Conservation (phyloP, 768 basidiomycete genomes). For the Gyrodon lividus region DNA sequence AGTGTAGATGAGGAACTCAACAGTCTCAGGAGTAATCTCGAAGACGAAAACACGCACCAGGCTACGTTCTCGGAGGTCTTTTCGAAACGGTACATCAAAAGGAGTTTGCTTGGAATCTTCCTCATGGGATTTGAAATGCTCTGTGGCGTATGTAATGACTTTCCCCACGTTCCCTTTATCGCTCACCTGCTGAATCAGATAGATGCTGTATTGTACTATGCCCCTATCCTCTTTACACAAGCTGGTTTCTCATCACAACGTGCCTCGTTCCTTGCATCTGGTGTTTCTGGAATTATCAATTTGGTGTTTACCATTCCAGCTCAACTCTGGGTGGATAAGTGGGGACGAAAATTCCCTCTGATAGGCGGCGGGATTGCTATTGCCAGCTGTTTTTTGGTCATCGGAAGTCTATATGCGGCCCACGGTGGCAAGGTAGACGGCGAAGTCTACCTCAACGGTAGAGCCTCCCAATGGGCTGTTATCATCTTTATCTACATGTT, state of each 20-base stretch:
- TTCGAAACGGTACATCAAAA: slow-evolving; percentile 26
- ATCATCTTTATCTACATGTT: slow-evolving; percentile 50
- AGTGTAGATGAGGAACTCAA: slow-evolving; percentile 22
- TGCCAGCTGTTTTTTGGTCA: slow-evolving; percentile 37
- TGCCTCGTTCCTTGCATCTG: slow-evolving; percentile 51
- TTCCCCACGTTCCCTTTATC: neutral
- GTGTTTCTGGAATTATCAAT: slow-evolving; percentile 47
- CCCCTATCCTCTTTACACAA: slow-evolving; percentile 48
- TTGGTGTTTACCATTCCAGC: slow-evolving; percentile 38
- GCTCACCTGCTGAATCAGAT: slow-evolving; percentile 15
- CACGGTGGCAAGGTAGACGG: slow-evolving; percentile 32
- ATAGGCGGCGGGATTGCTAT: slow-evolving; percentile 45
- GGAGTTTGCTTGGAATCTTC: slow-evolving; percentile 43
- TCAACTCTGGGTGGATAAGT: slow-evolving; percentile 41
- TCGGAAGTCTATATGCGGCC: slow-evolving; percentile 44
- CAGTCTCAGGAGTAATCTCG: slow-evolving; percentile 19
- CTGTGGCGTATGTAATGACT: slow-evolving; percentile 19
- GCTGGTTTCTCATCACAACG: slow-evolving; percentile 47
- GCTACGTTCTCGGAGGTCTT: slow-evolving; percentile 30
- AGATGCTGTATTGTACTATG: slow-evolving; percentile 36
- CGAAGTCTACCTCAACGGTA: slow-evolving; percentile 22
- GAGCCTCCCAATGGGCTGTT: slow-evolving; percentile 34
- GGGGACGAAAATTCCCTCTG: slow-evolving; percentile 35
- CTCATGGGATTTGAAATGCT: slow-evolving; percentile 46
- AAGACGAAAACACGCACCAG: slow-evolving; percentile 19